Evolutionary conservation across 2,329 filamentous ascomycete species (phyloP), one percentile per base, ranked within the genome.

Genomic region (Penicillium sumatraense): DNA sequence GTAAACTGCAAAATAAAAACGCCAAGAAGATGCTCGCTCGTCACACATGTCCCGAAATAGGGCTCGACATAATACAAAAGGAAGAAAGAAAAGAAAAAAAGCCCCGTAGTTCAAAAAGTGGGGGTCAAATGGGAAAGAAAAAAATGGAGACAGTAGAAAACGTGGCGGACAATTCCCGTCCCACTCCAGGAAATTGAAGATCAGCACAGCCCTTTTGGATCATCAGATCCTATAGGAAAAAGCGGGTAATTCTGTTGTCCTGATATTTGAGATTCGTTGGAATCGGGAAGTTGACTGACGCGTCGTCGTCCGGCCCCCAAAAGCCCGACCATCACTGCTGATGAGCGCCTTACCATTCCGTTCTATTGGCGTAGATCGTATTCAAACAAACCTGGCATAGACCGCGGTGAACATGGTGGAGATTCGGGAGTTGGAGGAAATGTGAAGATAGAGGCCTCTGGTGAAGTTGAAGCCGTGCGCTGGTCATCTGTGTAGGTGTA

Each of bases 341-440:
- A 36, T 21, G n/a, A 21, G 29, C 42, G 54, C 21, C 29, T n/a
- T 18, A 13, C 6, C 23, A 11, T 7, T 54, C 6, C 23, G n/a
- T 7, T 54, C 41, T 46, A 64, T n/a, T 46, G 26, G 31, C 56
- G 60, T 40, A 63, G 57, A 58, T 65, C 62, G 40, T 63, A 66
- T 26, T 65, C 63, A 20, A 60, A 65, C 27, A 68, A 33, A 4
- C 68, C 58, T 33, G 68, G 59, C 53, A 67, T 70, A 31, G 70
- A 63, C 42, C 71, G 71, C 13, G 76, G 75, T 14, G 76, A 78
- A 56, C 71, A 71, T n/a, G 70, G 68, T 27, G 67, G 68, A 7
- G 75, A 77, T 45, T 75, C 67, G 16, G 77, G 77, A 5, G 77
- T 80, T 26, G 75, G 63, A 46, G 77, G 77, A 48, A 73, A 74